These are phyloP conservation scores for Xylaria sp. DNA, from an alignment of 495 filamentous ascomycete genomes.

Conservation along the genomic window DNA sequence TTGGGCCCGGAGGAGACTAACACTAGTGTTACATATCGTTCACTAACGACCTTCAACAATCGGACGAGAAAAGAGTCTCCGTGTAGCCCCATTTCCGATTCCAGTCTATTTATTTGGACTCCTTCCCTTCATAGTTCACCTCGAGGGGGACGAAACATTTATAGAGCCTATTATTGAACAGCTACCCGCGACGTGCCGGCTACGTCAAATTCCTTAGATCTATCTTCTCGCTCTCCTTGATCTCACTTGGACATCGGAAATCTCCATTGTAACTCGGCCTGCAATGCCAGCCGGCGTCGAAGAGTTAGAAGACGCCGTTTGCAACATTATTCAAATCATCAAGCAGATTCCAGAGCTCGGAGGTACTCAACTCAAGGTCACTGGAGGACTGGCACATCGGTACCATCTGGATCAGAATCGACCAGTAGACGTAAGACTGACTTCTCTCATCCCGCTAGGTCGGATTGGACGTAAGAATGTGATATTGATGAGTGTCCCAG, in stretches of 20 bases:
- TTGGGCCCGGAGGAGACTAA: neutral
- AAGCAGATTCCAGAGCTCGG: constrained; percentile 40
- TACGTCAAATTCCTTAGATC: neutral
- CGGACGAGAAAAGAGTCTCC: neutral
- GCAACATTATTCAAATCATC: constrained; percentile 38
- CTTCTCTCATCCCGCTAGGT: constrained; percentile 7
- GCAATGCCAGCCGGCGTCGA: constrained; percentile 15
- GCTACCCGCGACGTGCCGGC: neutral
- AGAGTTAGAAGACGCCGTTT: constrained; percentile 36
- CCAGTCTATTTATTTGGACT: neutral
- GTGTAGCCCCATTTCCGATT: neutral
- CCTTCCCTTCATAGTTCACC: neutral
- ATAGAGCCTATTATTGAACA: neutral
- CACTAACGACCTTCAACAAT: neutral
- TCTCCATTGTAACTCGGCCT: neutral
- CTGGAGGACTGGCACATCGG: constrained; percentile 36
- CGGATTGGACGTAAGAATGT: neutral
- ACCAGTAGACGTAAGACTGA: constrained; percentile 33
- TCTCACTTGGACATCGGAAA: too few species aligned
- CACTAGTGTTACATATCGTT: constrained; percentile 6
- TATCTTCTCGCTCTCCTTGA: neutral
- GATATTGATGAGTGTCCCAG: constrained; percentile 16
- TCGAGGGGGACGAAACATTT: neutral
- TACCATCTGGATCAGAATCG: constrained; percentile 38
- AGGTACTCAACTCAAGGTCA: constrained; percentile 33